These are phyloP conservation scores for Diaporthe sp. DNA, from an alignment of 2,329 filamentous ascomycete genomes.

Conservation along the genomic window DNA sequence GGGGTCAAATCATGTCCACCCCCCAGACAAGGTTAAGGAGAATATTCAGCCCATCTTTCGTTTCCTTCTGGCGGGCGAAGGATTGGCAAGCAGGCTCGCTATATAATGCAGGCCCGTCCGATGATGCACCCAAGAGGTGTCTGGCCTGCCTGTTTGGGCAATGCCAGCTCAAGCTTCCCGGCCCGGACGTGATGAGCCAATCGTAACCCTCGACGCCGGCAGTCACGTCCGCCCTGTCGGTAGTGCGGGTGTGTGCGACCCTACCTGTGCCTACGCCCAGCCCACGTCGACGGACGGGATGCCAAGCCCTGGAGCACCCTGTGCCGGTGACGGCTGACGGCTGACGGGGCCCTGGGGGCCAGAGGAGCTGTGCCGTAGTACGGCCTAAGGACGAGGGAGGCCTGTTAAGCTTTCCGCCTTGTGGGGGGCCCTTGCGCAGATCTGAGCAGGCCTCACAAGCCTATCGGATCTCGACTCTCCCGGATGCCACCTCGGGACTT, in stretches of 20 bases:
- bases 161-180: neutral
- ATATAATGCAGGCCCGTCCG: constrained; percentile 24
- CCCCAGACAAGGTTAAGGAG: constrained; percentile 15
- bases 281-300: neutral
- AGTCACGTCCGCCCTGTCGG: constrained; percentile 27
- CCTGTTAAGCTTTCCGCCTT: constrained; percentile 27
- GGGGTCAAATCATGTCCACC: neutral
- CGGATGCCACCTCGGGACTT: constrained; percentile 8
- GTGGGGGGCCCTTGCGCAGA: constrained; percentile 23
- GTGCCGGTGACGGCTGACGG: constrained; percentile 8
- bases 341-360: neutral
- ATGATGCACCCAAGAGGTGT: neutral
- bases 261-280: neutral
- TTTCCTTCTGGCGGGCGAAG: neutral
- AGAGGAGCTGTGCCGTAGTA: too few relatives aligned
- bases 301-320: constrained; percentile 24
- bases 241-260: neutral
- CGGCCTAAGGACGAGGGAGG: neutral
- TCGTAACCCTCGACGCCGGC: constrained; percentile 32
- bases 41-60: constrained; percentile 32
- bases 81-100: constrained; percentile 25
- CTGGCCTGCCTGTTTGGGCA: constrained; percentile 23
- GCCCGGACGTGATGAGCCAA: constrained; percentile 32
- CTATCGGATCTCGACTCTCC: constrained; percentile 37
- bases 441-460: constrained; percentile 34